Base-by-base conservation (phyloP, 805 yeast genomes). In the Wickerhamiella parazyma region DNA sequence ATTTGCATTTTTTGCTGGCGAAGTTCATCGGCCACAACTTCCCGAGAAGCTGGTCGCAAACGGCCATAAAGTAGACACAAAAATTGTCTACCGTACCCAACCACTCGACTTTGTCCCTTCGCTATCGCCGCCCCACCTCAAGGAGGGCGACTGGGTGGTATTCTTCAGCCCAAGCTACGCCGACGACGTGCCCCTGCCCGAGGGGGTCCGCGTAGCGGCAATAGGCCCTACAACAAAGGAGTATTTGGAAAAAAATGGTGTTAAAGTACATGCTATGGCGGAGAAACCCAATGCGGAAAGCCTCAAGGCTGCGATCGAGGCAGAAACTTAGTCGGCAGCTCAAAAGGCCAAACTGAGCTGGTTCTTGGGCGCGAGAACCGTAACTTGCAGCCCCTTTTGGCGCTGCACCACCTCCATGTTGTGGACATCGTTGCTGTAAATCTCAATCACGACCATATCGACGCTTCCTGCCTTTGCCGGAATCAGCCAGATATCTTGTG, bases 151-250 rank as follows among this genome's bases (percentile, higher is more conserved):
- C 44, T 85, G 95, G 95, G 63, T 86, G 4, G 80, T 87, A 0
- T 80, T 89, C 48, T 89, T 87, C 61, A 83, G 95, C 49, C 94
- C 95, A 0, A 93, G 91, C 52, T 95, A 95, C 0, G 79, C 94
- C 0, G 72, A 70, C 8, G 38, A 40, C 7, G 31, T 40, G 8
- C 33, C 31, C 9, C 21, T 40, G 24, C 8, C 10, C 6, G 6
- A n/a, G 6, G 33, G 26, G 10, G 12, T 40, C 4, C 25, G 31
- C 7, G 63, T 85, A 12, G 95, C 94, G 0, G 76, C 87, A 3
- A 89, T 89, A 46, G 97, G 97, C 0, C 96, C 96, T 2, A 89
- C 96, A 0, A 89, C 97, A 0, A 49, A 55, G 9, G 75, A 80
- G 44, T 85, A 72, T 53, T 61, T 87, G 35, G 31, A 58, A 4